Evolutionary conservation across 257 asterid species (phyloP), one percentile per base, ranked within the genome.

Genomic region (Primulina eburnea): DNA sequence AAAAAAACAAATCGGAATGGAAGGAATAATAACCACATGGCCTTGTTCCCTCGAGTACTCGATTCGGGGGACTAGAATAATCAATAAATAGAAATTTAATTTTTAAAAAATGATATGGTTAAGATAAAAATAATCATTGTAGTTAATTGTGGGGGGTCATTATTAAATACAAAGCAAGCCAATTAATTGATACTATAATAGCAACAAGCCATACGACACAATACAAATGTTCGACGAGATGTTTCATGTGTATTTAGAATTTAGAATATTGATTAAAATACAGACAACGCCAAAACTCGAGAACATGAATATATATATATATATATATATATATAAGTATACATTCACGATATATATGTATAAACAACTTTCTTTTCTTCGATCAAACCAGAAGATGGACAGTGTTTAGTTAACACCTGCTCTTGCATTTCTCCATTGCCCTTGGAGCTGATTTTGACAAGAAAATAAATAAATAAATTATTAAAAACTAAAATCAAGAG

Each of bases 351-450:
- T 21, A 56, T 7, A 30, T 33, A 74, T 66, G 47, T 72, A 40
- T 60, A 59, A 73, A 64, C 77, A 76, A 57, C 62, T 65, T 65
- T 68, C 59, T 43, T 65, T 2, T 38, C 69, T 68, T 72, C 79
- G n/a, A 40, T 70, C 80, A 72, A 78, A 75, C 75, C 64, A 71
- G 2, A 7, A 34, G 80, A 62, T 71, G 76, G 68, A 57, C 73
- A 55, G 74, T 38, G 50, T 65, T 76, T 75, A 73, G 29, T 74
- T 73, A 84, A 78, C 79, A 43, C 73, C 87, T 82, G 85, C 73
- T 84, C 87, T 84, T 86, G 90, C 96, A 87, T 80, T 89, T 89
- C 88, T 89, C 96, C 96, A 87, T 82, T 67, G 94, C 89, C 75
- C 92, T 85, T 78, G 96, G 94, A 0, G 94, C 95, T 89, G 83